A percentile compares a stretch with the other conserved stretches of the same genome.
Conservation (phyloP, 1,139 yeast species). For the Geotrichum carabidarum region DNA sequence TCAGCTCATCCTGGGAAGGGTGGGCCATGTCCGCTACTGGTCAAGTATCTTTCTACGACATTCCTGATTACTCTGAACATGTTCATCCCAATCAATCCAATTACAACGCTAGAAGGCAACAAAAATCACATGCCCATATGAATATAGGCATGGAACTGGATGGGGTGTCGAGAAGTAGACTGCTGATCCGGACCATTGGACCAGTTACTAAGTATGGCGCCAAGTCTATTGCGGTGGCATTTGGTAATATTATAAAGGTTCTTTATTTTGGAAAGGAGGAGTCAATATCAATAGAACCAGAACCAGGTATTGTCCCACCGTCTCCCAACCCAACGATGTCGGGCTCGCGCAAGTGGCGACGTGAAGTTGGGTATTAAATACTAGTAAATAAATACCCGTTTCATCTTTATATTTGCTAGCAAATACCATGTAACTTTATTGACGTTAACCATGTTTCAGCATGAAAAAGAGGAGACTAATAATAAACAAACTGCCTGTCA, state of each 20-base stretch:
- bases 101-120: background rate
- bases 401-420: too few species aligned
- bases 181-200: slow-evolving; percentile 48
- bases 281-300: slow-evolving; percentile 18
- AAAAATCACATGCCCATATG: slow-evolving; percentile 3
- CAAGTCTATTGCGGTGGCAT: slow-evolving; percentile 67
- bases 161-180: slow-evolving; percentile 25
- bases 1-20: slow-evolving; percentile 59
- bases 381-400: background rate
- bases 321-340: slow-evolving; percentile 7
- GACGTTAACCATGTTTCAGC: too few species aligned
- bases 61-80: slow-evolving; percentile 53
- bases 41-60: slow-evolving; percentile 51
- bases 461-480: too few species aligned
- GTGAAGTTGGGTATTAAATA: slow-evolving; percentile 18
- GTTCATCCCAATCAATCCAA: slow-evolving; percentile 48
- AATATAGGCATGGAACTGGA: slow-evolving; percentile 19
- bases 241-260: slow-evolving; percentile 67
- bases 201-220: slow-evolving; percentile 65
- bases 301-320: slow-evolving; percentile 6
- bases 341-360: slow-evolving; percentile 15
- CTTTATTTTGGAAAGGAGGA: slow-evolving; percentile 64
- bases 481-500: too few species aligned
- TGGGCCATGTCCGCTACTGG: slow-evolving; percentile 71
- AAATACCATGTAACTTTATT: too few species aligned